Evolutionary conservation across 2,329 filamentous ascomycete species (phyloP).

Genomic region (Neofusicoccum kwambonambiense): DNA sequence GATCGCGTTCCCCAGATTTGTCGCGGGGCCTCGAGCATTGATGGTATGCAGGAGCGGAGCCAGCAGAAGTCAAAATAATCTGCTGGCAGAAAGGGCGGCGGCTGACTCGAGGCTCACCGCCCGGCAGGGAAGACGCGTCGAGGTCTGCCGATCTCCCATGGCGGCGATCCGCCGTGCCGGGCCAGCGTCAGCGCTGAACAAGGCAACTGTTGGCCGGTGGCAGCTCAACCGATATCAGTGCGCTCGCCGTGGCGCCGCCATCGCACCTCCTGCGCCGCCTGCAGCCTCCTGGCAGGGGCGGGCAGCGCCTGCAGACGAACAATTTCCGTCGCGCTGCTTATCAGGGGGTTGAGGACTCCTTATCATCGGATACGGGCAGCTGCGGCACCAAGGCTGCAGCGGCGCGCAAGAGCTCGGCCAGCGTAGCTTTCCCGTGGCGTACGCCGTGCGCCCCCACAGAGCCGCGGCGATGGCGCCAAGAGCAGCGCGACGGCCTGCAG

Average conservation of each 20-base stretch:
- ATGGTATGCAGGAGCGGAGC: constrained; percentile 1
- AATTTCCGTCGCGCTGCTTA: constrained; percentile 9
- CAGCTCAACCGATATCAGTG: constrained; percentile 11
- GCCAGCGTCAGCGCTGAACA: background rate
- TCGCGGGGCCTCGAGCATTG: background rate
- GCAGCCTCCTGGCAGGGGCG: background rate
- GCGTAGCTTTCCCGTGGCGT: constrained; percentile 2
- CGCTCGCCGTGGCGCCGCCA: background rate
- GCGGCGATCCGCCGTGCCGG: constrained; percentile 8
- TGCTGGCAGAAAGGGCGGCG: constrained; percentile 9
- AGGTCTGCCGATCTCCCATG: constrained; percentile 12
- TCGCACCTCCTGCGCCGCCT: background rate
- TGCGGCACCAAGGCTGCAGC: background rate
- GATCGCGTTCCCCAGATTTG: constrained; percentile 4
- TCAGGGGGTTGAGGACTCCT: constrained; percentile 3
- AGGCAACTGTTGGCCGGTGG: constrained; percentile 9
- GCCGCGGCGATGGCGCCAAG: constrained; percentile 5
- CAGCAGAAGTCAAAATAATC: constrained; percentile 16
- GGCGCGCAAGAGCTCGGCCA: background rate
- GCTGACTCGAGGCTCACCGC: constrained; percentile 8
- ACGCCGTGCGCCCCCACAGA: constrained; percentile 8
- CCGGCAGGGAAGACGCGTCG: constrained; percentile 8
- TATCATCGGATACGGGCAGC: constrained; percentile 9
- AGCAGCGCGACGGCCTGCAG: background rate
- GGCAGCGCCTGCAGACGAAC: background rate